phyloP scores from a whole-genome alignment of 176 grass and related monocot genomes.

The Phragmites australis region DNA sequence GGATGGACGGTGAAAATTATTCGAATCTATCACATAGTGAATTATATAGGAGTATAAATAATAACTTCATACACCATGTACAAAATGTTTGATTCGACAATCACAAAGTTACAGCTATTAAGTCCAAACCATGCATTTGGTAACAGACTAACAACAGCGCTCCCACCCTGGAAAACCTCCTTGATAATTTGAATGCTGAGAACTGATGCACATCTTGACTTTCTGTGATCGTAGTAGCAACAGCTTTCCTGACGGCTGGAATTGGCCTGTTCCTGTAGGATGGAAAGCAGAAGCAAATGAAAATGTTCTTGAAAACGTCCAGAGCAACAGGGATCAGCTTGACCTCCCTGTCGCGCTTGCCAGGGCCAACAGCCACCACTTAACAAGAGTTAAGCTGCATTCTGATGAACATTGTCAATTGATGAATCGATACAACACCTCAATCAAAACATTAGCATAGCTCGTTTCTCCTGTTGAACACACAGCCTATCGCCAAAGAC shows the following conservation, averaged over 20 bases:
- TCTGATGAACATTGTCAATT: not conserved
- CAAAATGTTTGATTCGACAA: no score
- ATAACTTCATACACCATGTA: no score
- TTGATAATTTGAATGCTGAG: slow-evolving; percentile 69
- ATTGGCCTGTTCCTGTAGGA: slow-evolving; percentile 48
- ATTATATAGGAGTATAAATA: no score
- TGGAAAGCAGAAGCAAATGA: not conserved
- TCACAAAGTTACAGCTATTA: no score
- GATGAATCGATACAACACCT: not conserved
- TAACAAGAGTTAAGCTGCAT: slow-evolving; percentile 77
- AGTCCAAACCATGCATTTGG: no score
- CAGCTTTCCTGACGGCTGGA: slow-evolving; percentile 38
- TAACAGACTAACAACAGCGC: no score
- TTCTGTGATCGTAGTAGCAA: slow-evolving; percentile 50
- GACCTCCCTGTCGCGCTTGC: slow-evolving; percentile 63
- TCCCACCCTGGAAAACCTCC: slow-evolving; percentile 62
- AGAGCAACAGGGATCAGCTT: slow-evolving; percentile 76
- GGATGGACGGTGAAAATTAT: no score
- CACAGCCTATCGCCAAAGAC: no score
- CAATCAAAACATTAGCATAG: not conserved
- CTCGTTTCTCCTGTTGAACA: not conserved
- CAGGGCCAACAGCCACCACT: slow-evolving; percentile 87
- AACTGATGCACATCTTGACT: slow-evolving; percentile 64
- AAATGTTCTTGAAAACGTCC: not conserved
- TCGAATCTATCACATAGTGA: no score